Evolutionary conservation across 2,329 filamentous ascomycete genomes (phyloP).

Genomic region (Fusarium sp.): DNA sequence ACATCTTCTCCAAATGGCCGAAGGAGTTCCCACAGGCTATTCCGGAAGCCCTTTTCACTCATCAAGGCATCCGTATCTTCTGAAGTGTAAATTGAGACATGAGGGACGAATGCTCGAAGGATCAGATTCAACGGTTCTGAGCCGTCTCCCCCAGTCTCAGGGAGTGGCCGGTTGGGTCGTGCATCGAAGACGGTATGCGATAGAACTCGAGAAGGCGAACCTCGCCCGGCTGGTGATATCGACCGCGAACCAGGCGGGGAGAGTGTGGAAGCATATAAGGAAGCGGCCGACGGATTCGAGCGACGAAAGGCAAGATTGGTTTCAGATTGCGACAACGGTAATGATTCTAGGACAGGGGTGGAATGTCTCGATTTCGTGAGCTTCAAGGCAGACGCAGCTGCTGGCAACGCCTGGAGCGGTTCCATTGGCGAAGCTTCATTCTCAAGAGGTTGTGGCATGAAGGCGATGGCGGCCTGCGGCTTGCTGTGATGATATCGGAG

Average conservation of each 20-base stretch:
- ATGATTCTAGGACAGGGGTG: slow-evolving; percentile 63
- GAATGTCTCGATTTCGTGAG: slow-evolving; percentile 73
- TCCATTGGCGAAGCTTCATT: slow-evolving; percentile 70
- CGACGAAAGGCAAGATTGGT: slow-evolving; percentile 66
- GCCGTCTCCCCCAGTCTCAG: slow-evolving; percentile 60
- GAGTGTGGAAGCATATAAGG: slow-evolving; percentile 74
- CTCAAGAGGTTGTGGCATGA: slow-evolving; percentile 78
- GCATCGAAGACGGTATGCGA: slow-evolving; percentile 71
- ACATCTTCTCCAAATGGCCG: slow-evolving; percentile 92
- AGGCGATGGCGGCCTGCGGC: slow-evolving; percentile 53
- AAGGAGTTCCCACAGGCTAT: slow-evolving; percentile 86
- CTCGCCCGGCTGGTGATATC: slow-evolving; percentile 73
- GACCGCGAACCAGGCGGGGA: slow-evolving; percentile 77
- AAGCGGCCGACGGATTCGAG: slow-evolving; percentile 70
- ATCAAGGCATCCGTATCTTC: slow-evolving; percentile 85
- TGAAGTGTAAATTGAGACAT: slow-evolving; percentile 89
- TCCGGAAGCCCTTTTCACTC: slow-evolving; percentile 84
- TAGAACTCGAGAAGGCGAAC: slow-evolving; percentile 68
- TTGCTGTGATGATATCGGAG: slow-evolving; percentile 28
- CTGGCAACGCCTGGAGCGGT: slow-evolving; percentile 77
- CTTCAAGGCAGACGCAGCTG: slow-evolving; percentile 71
- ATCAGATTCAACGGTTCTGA: slow-evolving; percentile 75
- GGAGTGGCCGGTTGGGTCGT: slow-evolving; percentile 59
- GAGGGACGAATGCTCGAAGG: slow-evolving; percentile 87
- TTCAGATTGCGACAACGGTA: slow-evolving; percentile 65